A percentile compares a stretch with the other conserved stretches of the same genome.
These are phyloP conservation scores for Ascosphaera pollenicola DNA, from an alignment of 2,329 filamentous ascomycete genomes.

Conservation along the genomic window DNA sequence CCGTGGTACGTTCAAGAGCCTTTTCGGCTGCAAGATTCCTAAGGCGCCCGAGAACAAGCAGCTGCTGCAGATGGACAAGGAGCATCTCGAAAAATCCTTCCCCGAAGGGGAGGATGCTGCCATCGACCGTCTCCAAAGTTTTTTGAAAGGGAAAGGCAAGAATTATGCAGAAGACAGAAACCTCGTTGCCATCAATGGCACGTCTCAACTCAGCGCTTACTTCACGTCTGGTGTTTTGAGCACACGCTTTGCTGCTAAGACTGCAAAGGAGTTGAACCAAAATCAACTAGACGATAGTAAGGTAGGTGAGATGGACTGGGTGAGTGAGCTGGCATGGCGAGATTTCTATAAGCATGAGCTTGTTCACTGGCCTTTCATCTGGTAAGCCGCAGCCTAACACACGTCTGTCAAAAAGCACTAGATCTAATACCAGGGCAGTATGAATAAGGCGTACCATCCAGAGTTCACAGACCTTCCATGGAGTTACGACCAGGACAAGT, in stretches of 20 bases:
- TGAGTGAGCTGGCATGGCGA: constrained; percentile 65
- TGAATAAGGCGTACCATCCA: constrained; percentile 61
- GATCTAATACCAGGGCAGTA: constrained; percentile 21
- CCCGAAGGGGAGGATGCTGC: constrained; percentile 60
- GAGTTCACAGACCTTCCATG: constrained; percentile 65
- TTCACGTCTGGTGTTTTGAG: constrained; percentile 46
- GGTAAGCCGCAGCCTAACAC: constrained; percentile 9
- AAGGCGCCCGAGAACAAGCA: constrained; percentile 39
- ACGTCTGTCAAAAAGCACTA: not conserved
- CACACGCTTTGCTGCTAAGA: constrained; percentile 41
- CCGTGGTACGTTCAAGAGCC: constrained; percentile 24
- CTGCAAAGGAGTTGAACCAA: constrained; percentile 39
- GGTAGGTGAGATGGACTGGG: constrained; percentile 48
- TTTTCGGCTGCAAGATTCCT: constrained; percentile 43
- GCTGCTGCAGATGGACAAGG: constrained; percentile 35
- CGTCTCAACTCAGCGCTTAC: constrained; percentile 51
- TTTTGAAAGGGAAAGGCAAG: constrained; percentile 40
- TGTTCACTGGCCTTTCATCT: constrained; percentile 56
- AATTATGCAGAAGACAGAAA: constrained; percentile 45
- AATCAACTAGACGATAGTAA: constrained; percentile 41
- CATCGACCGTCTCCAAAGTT: constrained; percentile 37
- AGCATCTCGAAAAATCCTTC: constrained; percentile 38
- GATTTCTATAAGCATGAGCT: constrained; percentile 80
- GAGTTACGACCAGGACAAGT: constrained; percentile 50
- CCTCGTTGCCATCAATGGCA: constrained; percentile 37